Conservation (phyloP, 345 rosid genomes). For the Melaleuca alternifolia region DNA sequence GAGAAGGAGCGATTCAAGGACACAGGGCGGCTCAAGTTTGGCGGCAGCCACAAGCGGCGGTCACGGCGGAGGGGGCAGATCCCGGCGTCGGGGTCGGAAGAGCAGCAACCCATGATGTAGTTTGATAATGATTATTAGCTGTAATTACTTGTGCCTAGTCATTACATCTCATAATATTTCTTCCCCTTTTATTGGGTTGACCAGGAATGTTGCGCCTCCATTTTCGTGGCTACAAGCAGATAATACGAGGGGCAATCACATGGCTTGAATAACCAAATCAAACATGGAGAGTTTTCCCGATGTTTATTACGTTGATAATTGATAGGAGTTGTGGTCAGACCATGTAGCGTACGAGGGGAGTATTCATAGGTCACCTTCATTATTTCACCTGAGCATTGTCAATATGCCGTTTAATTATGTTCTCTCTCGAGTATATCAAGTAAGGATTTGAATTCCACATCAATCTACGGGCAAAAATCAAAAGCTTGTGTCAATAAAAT, state of each 20-base stretch:
- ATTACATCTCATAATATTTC: neutral
- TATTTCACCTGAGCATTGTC: neutral
- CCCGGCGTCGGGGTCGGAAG: neutral
- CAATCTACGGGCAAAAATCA: neutral
- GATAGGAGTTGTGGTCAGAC: neutral
- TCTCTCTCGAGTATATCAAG: neutral
- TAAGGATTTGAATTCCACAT: neutral
- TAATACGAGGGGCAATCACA: neutral
- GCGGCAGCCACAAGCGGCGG: constrained; percentile 41
- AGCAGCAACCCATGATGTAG: neutral
- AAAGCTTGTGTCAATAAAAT: too few species aligned
- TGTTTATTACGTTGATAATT: neutral
- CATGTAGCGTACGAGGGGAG: neutral
- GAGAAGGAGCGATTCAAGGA: constrained; percentile 52
- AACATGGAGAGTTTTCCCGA: neutral
- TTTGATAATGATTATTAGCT: neutral
- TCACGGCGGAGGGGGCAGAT: constrained; percentile 16
- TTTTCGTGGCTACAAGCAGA: neutral
- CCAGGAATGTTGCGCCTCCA: neutral
- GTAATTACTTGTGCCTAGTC: neutral
- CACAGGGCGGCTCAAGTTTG: constrained; percentile 67
- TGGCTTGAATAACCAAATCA: neutral
- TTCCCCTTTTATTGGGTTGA: neutral
- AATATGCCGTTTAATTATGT: neutral
- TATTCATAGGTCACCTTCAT: neutral